These are phyloP conservation scores for Jatropha podagrica DNA, from an alignment of 441 rosid species.

Conservation along the genomic window DNA sequence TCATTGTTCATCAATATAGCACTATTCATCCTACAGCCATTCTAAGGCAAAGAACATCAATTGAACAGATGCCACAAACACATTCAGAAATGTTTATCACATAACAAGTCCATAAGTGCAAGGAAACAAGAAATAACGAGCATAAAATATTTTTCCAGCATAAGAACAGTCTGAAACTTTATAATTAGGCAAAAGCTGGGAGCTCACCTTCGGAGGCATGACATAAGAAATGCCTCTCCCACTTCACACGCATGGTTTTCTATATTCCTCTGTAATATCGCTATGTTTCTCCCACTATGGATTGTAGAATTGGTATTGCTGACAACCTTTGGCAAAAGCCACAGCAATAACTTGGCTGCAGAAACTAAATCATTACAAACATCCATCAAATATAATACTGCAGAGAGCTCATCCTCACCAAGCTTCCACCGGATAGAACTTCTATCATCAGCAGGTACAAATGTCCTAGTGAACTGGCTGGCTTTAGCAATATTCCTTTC, in stretches of 20 bases:
- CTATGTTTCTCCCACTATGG: constrained; percentile 73
- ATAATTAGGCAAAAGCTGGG: constrained; percentile 15
- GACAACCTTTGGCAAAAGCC: constrained; percentile 86
- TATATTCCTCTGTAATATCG: constrained; percentile 54
- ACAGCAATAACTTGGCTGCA: constrained; percentile 75
- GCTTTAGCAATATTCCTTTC: constrained; percentile 60
- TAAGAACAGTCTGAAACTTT: not conserved
- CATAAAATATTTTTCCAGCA: not conserved
- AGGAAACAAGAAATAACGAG: not conserved
- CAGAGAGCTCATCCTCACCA: constrained; percentile 89
- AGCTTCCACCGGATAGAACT: constrained; percentile 75
- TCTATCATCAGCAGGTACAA: constrained; percentile 65
- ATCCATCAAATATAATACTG: constrained; percentile 79
- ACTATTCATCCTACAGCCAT: not conserved
- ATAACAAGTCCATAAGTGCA: not conserved
- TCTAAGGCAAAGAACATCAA: not conserved
- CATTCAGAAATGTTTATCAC: not conserved
- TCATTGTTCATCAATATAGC: constrained; percentile 4
- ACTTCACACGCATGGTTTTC: constrained; percentile 78
- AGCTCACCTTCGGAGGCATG: constrained; percentile 82
- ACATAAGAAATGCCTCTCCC: constrained; percentile 79
- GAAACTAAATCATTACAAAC: constrained; percentile 74
- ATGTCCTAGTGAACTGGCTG: constrained; percentile 62
- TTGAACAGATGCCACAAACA: not conserved
- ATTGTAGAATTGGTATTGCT: constrained; percentile 58